These are phyloP conservation scores for Erodium trifolium DNA, from an alignment of 441 rosid species.

Conservation along the genomic window DNA sequence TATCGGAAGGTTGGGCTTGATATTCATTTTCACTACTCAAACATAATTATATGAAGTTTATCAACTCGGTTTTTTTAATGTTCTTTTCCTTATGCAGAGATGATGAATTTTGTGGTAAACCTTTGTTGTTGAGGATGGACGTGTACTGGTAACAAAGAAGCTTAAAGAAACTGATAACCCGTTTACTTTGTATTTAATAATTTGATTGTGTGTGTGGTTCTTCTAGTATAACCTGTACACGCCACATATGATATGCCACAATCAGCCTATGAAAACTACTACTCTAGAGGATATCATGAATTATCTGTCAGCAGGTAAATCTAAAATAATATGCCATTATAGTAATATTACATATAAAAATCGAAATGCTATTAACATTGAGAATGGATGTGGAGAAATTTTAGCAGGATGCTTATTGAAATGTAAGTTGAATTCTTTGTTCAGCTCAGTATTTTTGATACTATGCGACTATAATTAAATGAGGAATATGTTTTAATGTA, in stretches of 20 bases:
- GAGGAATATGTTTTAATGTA: no score
- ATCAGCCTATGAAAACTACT: no score
- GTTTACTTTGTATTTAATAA: not conserved
- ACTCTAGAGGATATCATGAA: no score
- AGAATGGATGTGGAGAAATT: no score
- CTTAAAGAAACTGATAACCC: not conserved
- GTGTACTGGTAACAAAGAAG: not conserved
- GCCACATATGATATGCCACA: not conserved
- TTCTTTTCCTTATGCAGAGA: not conserved
- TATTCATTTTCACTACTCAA: no score
- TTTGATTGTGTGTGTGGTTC: not conserved
- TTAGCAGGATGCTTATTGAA: no score
- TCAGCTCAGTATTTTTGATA: no score
- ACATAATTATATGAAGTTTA: not conserved
- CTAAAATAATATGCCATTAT: not conserved
- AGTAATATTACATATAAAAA: no score
- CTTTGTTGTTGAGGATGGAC: not conserved
- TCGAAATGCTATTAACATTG: no score
- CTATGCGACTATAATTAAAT: no score
- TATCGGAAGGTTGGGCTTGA: no score
- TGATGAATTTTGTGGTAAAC: not conserved
- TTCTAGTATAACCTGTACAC: not conserved
- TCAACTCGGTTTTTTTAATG: not conserved
- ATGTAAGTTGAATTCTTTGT: no score
- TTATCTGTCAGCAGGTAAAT: not conserved